Base-by-base conservation (phyloP, 495 filamentous ascomycete species). In the Filosporella fistucella region DNA sequence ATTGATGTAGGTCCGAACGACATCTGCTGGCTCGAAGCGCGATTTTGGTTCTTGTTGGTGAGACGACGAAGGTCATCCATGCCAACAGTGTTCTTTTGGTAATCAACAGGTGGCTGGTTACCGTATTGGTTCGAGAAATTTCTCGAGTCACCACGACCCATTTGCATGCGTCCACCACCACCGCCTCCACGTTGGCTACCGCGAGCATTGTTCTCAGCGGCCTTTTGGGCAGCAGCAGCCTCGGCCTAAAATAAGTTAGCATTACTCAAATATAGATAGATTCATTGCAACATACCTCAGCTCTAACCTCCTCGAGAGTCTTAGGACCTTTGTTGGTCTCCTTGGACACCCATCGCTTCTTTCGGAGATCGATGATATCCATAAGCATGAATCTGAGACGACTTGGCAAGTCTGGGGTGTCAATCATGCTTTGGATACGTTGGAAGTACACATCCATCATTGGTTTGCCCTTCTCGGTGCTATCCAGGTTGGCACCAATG, bases 381-480 rank as follows among this genome's bases (percentile, higher is more conserved):
- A 98, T 82, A 21, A 98, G 74, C 93, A 97, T 97, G 70, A 96
- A 99, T 52, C 75, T 77, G 54, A 96, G 68, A 68, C 93, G 83
- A 61, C 89, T 96, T 11, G 89, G 87, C 17, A 99, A 74, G 11
- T 77, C 81, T 12, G 81, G 77, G 20, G 82, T 84, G 10, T 88
- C 77, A 29, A 91, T 73, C 76, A 96, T 88, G 30, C 68, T 67
- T 45, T 84, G 70, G 61, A 99, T 96, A 28, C 93, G 86, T 28
- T 69, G 62, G 66, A 97, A 99, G 79, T 99, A 99, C n/a, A 77
- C 79, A 58, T 91, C 85, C 84, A 98, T 91, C 75, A 95, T 79
- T 13, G 71, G 68, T 51, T 76, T 78, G 47, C 89, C 90, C 68
- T 87, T 86, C 21, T 94, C 88, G 0, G 85, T 84, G 38, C 64